Percentiles rank a stretch among this genome's conserved stretches.
Evolutionary conservation across 768 basidiomycete genomes (phyloP).

Genomic region (Suillus paluster): DNA sequence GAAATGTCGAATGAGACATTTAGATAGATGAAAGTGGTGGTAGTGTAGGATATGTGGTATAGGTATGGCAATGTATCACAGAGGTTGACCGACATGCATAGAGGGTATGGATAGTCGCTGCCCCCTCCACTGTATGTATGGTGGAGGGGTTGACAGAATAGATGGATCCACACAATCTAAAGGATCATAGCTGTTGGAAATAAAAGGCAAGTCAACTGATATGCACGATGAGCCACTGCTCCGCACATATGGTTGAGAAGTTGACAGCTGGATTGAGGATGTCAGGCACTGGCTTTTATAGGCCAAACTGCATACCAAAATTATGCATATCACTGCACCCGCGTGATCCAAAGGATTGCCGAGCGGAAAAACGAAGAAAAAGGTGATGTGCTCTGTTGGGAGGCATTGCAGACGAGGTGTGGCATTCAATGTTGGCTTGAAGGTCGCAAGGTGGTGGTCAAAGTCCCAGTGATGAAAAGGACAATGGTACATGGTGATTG

Average conservation of each 20-base stretch:
- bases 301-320: background rate
- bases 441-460: background rate
- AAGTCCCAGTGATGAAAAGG: background rate
- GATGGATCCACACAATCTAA: background rate
- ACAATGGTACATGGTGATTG: background rate
- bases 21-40: slow-evolving; percentile 8
- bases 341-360: background rate
- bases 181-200: too few relatives aligned
- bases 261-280: background rate
- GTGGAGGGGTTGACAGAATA: background rate
- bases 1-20: slow-evolving; percentile 1
- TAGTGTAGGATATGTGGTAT: background rate
- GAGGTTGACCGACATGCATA: background rate
- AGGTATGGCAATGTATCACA: background rate
- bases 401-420: background rate
- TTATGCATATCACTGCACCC: background rate
- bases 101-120: background rate
- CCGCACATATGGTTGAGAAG: background rate
- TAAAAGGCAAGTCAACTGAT: too few relatives aligned
- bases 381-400: background rate
- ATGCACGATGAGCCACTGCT: too few relatives aligned
- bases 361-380: background rate
- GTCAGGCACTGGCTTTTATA: background rate
- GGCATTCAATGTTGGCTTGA: background rate
- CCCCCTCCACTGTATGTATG: background rate